phyloP scores from a whole-genome alignment of 1,139 yeast species.

The Kazachstania sp. region DNA sequence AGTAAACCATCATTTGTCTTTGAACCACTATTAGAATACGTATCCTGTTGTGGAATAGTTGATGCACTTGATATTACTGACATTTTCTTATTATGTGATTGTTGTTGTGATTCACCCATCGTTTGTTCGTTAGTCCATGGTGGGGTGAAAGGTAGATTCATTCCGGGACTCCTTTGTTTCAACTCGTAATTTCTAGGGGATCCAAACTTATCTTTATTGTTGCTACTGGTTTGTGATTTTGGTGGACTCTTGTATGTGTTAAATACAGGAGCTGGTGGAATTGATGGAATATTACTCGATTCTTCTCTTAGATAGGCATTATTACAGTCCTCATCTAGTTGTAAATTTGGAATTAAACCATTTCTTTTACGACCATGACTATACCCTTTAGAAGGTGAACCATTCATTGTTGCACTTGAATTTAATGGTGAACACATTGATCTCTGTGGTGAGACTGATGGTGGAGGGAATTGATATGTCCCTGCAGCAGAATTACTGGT shows the following conservation, averaged over 20 bases:
- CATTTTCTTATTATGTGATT: slow-evolving; percentile 8
- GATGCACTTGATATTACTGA: slow-evolving; percentile 10
- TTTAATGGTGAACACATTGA: slow-evolving; percentile 12
- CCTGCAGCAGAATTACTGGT: slow-evolving; percentile 27
- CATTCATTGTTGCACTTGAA: slow-evolving; percentile 21
- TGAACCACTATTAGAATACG: not conserved
- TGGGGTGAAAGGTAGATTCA: slow-evolving; percentile 2
- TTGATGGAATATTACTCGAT: not conserved
- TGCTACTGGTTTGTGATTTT: not conserved
- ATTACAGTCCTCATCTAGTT: slow-evolving; percentile 9
- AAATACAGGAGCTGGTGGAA: slow-evolving; percentile 1
- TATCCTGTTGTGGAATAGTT: slow-evolving; percentile 8
- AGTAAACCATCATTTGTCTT: not conserved
- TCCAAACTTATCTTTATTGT: not conserved
- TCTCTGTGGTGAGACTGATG: slow-evolving; percentile 8
- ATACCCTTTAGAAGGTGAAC: slow-evolving; percentile 19
- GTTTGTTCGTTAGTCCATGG: slow-evolving; percentile 6
- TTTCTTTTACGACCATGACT: slow-evolving; percentile 2
- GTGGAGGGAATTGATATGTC: slow-evolving; percentile 30
- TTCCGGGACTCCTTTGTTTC: not conserved
- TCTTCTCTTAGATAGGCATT: slow-evolving; percentile 2
- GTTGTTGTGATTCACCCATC: not conserved
- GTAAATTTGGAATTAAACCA: slow-evolving; percentile 18
- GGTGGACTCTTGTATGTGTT: slow-evolving; percentile 1
- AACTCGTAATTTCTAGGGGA: not conserved